Base-by-base conservation (phyloP, 495 filamentous ascomycete genomes). In the Oleoguttula mirabilis region DNA sequence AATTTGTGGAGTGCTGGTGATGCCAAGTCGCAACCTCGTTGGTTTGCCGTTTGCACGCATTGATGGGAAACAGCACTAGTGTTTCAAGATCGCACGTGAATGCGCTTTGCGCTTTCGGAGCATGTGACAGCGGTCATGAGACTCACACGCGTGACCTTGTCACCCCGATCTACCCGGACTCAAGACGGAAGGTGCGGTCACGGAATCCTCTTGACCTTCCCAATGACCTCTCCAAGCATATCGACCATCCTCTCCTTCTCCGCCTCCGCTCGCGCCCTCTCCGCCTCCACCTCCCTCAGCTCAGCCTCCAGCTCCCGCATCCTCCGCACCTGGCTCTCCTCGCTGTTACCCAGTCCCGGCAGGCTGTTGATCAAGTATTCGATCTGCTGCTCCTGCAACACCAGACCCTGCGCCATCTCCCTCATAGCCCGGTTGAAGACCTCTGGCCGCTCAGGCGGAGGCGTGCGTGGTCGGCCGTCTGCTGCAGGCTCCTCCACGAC, bases 321-420 rank as follows among this genome's bases (percentile, higher is more conserved):
- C 51, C 72, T 69, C 41, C 66, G 62, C 55, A 82, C 71, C 65
- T 98, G 90, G 58, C 87, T 81, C 45, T 72, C 71, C 67, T 92
- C 80, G 45, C 81, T 88, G 32, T 79, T 80, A 14, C 83, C 83
- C 34, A 94, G 74, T 0, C 90, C 90, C 0, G 90, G 90, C n/a
- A 98, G 64, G 12, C 71, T 70, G 2, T 73, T 77, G 47, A 95
- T 85, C 41, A 98, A 61, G 19, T 75, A 68, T 64, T 98, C 90
- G 52, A 96, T 90, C 71, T 94, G 87, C 66, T 94, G 85, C 51
- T 88, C 83, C 61, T 94, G 87, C 42, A 84, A 62, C 38, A 98
- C 79, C 0, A 98, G 68, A 55, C 94, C 88, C 11, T 78, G 76
- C 14, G 86, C 84, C 15, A 98, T 69, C 57, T 98, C 88, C 24